Base-by-base conservation (phyloP, 768 basidiomycete species). In the Lentinula boryana region DNA sequence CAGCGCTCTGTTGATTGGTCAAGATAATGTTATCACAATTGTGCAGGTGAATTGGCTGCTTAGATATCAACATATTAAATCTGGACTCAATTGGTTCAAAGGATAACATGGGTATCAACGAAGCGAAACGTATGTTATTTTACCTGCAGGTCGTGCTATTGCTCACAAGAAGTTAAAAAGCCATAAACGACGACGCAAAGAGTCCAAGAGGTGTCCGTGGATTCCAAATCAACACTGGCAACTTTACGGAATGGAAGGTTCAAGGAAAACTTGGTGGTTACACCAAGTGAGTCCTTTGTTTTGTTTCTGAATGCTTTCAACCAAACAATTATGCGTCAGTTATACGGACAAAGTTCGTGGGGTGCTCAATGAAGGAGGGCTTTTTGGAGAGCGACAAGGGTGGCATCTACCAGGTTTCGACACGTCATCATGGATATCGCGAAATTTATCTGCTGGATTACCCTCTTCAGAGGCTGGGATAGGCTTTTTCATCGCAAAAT, bases 31-130 rank as follows among this genome's bases (percentile, higher is more conserved):
- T 10, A 81, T 93, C 57, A 92, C 91, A 0, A 78, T 93, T 46
- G 78, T 91, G 5, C 88, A 89, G 78, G 88, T 85, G 66, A 43
- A 75, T 62, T 27, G 4, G 4, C 18, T 6, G n/a, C 12, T 23
- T 15, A n/a, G 3, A 15, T 32, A 21, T 36, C 31, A 40, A 10
- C 31, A 12, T 2, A 15, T 18, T 53, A 32, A 35, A 23, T 46
- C 8, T 48, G 31, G 27, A 15, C 31, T 49, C 16, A 62, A n/a
- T 35, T 41, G 60, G 5, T 8, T 50, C 48, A 9, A 51, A 89
- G 86, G 91, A 93, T 62, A 89, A 90, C 65, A 90, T 88, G 86
- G 91, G 91, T 0, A 70, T 89, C 63, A 82, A 91, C 60, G 84
- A 91, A 69, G 80, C 83, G 13, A 53, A 72, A 64, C 64, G 84